These are phyloP conservation scores for Monilinia fructigena DNA, from an alignment of 2,329 filamentous ascomycete genomes.

Conservation along the genomic window DNA sequence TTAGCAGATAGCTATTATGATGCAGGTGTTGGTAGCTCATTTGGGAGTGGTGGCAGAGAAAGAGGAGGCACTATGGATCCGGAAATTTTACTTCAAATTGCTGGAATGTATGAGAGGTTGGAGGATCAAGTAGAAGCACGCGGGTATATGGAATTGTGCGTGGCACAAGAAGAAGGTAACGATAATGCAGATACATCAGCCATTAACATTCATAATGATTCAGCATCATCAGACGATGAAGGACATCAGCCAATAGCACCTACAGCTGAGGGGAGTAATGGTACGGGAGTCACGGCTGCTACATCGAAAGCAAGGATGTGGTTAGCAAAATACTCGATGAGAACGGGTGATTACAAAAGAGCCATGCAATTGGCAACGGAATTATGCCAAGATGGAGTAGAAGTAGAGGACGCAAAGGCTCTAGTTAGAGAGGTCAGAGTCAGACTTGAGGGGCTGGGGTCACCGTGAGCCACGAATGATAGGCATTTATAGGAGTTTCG, in stretches of 20 bases:
- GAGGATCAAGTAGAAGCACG: slow-evolving; percentile 77
- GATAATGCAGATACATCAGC: slow-evolving; percentile 54
- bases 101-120: slow-evolving; percentile 79
- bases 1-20: slow-evolving; percentile 87
- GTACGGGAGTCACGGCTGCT: slow-evolving; percentile 84
- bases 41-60: slow-evolving; percentile 46
- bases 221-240: slow-evolving; percentile 50
- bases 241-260: slow-evolving; percentile 28
- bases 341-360: slow-evolving; percentile 69
- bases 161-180: slow-evolving; percentile 84
- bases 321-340: slow-evolving; percentile 82
- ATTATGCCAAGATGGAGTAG: slow-evolving; percentile 90
- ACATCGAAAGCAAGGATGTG: slow-evolving; percentile 93
- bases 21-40: slow-evolving; percentile 49
- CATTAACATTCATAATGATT: slow-evolving; percentile 45
- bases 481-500: slow-evolving; percentile 16
- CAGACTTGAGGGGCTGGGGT: slow-evolving; percentile 49
- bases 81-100: slow-evolving; percentile 87
- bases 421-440: slow-evolving; percentile 83
- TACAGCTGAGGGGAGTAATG: slow-evolving; percentile 44
- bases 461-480: neutral
- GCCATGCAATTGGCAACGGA: slow-evolving; percentile 83
- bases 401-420: slow-evolving; percentile 95
- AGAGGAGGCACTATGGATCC: slow-evolving; percentile 70
- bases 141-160: slow-evolving; percentile 91